A percentile compares a stretch with the other conserved stretches of the same genome.
phyloP scores from a whole-genome alignment of 2,329 filamentous ascomycete genomes.

The Penicillium crustosum region DNA sequence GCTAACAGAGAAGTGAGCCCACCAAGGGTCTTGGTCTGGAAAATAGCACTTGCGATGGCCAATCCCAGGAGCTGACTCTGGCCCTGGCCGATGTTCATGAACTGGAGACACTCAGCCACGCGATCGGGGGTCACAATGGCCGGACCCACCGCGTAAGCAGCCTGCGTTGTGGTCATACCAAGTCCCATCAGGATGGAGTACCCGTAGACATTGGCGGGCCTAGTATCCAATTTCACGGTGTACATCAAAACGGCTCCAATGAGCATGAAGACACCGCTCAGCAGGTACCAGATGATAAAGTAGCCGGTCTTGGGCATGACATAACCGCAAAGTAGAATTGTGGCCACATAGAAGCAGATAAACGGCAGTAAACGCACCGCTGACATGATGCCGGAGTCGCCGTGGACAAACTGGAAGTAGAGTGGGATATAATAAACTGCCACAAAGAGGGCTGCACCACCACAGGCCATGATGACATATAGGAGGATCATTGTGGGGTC shows the following conservation, averaged over 20 bases:
- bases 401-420: neutral
- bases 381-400: neutral
- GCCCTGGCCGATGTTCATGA: slow-evolving; percentile 13
- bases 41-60: slow-evolving; percentile 13
- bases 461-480: neutral
- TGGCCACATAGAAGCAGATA: neutral
- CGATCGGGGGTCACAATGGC: neutral
- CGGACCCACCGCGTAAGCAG: neutral
- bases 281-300: neutral
- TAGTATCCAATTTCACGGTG: neutral
- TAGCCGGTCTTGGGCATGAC: neutral
- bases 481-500: neutral
- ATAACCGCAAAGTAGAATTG: neutral
- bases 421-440: neutral
- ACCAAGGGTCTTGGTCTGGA: neutral
- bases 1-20: neutral
- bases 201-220: neutral
- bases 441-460: neutral
- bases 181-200: neutral
- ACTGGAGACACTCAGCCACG: slow-evolving; percentile 1
- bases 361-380: neutral
- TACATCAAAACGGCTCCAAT: neutral
- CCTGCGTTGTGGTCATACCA: neutral
- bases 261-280: neutral
- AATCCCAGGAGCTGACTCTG: slow-evolving; percentile 13